Evolutionary conservation across 768 basidiomycete genomes (phyloP).

Genomic region (Porphyrellus cyaneotinctus): DNA sequence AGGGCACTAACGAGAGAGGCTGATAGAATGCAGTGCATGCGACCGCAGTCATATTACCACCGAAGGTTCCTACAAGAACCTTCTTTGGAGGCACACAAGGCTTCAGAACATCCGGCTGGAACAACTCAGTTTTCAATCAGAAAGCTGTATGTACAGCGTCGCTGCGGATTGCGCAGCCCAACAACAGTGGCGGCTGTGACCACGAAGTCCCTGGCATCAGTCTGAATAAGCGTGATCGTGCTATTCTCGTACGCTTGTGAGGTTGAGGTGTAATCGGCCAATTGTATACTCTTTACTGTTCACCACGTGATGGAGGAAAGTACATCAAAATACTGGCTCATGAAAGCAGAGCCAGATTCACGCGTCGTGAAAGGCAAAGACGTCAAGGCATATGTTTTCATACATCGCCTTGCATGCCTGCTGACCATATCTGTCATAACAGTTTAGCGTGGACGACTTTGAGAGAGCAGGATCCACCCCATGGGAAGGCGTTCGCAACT

Average conservation of each 20-base stretch:
- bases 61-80: not conserved
- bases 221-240: too few relatives aligned
- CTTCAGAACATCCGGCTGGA: too few relatives aligned
- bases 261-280: too few relatives aligned
- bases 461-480: conserved; percentile 64
- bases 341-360: conserved; percentile 85
- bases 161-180: not conserved
- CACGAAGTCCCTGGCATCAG: too few relatives aligned
- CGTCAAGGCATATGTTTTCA: conserved; percentile 55
- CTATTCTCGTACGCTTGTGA: too few relatives aligned
- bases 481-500: conserved; percentile 88
- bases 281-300: too few relatives aligned
- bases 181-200: not conserved
- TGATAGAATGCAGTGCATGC: not conserved
- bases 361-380: conserved; percentile 84
- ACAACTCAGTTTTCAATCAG: not conserved
- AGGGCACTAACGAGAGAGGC: not conserved
- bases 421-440: conserved; percentile 3
- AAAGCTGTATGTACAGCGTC: not conserved
- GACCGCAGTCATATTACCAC: not conserved
- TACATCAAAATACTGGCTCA: conserved; percentile 51
- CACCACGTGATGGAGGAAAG: not conserved
- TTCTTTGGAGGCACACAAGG: too few relatives aligned
- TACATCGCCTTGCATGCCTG: too few relatives aligned
- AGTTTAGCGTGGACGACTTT: conserved; percentile 89